A percentile compares a stretch with the other conserved stretches of the same genome.
Evolutionary conservation across 306 rosid species (phyloP).

Genomic region (Glycine tomentella): DNA sequence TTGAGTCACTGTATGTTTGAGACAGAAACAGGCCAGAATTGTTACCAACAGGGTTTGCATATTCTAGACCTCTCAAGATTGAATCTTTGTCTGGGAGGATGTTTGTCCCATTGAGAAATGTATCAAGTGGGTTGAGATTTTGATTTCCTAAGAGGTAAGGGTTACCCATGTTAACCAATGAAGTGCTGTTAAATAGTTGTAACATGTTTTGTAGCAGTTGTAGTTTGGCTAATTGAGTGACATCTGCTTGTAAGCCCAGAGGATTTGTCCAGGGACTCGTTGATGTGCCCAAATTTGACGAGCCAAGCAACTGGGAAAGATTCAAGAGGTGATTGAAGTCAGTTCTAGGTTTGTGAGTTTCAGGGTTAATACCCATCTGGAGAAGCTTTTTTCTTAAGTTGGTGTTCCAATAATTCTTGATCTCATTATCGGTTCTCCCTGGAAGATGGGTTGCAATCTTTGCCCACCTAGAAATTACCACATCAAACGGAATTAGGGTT

Average conservation of each 20-base stretch:
- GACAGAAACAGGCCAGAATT: too few relatives aligned
- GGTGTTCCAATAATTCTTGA: slow-evolving; percentile 29
- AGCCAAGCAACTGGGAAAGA: slow-evolving; percentile 21
- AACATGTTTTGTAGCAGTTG: slow-evolving; percentile 14
- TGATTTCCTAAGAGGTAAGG: slow-evolving; percentile 8
- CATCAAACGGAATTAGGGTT: background rate
- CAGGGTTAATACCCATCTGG: slow-evolving; percentile 16
- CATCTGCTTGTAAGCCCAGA: background rate
- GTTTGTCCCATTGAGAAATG: background rate
- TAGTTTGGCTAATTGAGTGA: slow-evolving; percentile 14
- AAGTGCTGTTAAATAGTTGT: background rate
- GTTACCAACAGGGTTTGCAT: background rate
- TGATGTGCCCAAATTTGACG: slow-evolving; percentile 18
- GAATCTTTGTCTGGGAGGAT: background rate
- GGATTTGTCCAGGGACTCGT: background rate
- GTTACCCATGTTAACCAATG: background rate
- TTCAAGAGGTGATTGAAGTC: slow-evolving; percentile 9
- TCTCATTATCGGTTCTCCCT: slow-evolving; percentile 19
- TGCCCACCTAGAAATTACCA: slow-evolving; percentile 8
- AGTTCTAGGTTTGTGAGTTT: slow-evolving; percentile 15
- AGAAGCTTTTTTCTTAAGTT: slow-evolving; percentile 15
- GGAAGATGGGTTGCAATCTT: slow-evolving; percentile 27
- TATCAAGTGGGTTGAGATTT: slow-evolving; percentile 5
- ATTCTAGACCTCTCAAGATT: background rate
- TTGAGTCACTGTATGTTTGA: background rate